Conservation (phyloP, 1,284 basidiomycete genomes). For the Somion occarium region DNA sequence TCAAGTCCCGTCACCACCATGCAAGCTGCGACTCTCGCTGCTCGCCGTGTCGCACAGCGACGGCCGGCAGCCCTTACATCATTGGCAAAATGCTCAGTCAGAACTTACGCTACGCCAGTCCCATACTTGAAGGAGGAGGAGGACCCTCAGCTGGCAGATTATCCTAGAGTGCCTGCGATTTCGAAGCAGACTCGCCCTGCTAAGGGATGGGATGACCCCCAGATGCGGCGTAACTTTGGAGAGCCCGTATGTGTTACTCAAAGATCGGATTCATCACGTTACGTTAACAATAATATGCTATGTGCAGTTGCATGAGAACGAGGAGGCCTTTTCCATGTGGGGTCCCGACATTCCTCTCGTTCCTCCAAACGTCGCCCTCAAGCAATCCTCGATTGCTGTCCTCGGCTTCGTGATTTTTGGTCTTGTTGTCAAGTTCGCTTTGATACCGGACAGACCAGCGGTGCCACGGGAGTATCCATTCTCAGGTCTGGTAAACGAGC, state of each 20-base stretch:
- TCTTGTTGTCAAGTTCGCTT: conserved; percentile 45
- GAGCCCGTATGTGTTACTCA: conserved; percentile 59
- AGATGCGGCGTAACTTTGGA: conserved; percentile 82
- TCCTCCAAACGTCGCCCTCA: conserved; percentile 51
- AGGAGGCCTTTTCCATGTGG: conserved; percentile 86
- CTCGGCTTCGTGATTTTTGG: conserved; percentile 57
- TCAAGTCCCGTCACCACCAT: conserved; percentile 11
- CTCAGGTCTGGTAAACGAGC: conserved; percentile 63
- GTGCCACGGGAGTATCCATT: conserved; percentile 70
- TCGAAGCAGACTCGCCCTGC: conserved; percentile 66
- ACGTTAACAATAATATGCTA: background rate
- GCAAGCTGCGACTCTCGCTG: conserved; percentile 22
- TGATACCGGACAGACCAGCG: conserved; percentile 55
- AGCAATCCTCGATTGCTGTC: conserved; percentile 58
- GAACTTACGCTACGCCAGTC: conserved; percentile 23
- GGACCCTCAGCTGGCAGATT: conserved; percentile 69
- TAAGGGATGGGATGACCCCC: conserved; percentile 77
- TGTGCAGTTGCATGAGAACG: conserved; percentile 73
- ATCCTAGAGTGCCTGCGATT: conserved; percentile 72
- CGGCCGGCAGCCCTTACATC: conserved; percentile 19
- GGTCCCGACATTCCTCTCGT: conserved; percentile 72
- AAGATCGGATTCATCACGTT: background rate
- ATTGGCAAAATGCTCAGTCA: conserved; percentile 5
- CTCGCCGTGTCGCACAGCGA: conserved; percentile 12
- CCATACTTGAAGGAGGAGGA: conserved; percentile 31